Conservation (phyloP, 768 basidiomycete genomes). For the Suillus luteus region DNA sequence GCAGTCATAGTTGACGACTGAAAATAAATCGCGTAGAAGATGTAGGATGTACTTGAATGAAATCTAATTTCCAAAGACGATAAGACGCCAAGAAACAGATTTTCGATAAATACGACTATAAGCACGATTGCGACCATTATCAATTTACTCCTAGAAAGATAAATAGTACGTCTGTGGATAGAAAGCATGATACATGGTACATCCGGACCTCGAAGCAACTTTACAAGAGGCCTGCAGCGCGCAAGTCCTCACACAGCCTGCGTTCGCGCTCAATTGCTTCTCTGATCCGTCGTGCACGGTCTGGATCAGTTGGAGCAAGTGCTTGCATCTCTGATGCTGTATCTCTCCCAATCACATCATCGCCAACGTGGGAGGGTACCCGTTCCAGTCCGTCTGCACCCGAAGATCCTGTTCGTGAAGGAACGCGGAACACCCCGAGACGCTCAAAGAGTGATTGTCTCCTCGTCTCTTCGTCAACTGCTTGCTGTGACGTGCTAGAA, state of each 20-base stretch:
- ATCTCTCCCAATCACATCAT: slow-evolving; percentile 17
- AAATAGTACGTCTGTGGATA: slow-evolving; percentile 3
- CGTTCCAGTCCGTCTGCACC: slow-evolving; percentile 16
- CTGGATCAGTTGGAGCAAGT: slow-evolving; percentile 40
- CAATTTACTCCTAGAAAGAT: slow-evolving; percentile 5
- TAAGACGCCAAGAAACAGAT: slow-evolving; percentile 2
- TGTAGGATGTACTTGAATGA: slow-evolving; percentile 11
- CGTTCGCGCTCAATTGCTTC: slow-evolving; percentile 55
- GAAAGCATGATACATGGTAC: neutral
- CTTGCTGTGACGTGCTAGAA: slow-evolving; percentile 21
- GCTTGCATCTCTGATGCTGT: neutral
- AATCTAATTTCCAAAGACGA: slow-evolving; percentile 8
- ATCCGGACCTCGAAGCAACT: neutral
- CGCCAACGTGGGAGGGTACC: slow-evolving; percentile 31
- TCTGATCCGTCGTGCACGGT: slow-evolving; percentile 43
- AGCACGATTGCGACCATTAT: neutral
- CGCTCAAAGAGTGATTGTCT: slow-evolving; percentile 34
- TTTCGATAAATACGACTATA: slow-evolving; percentile 6
- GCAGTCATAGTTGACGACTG: slow-evolving; percentile 30
- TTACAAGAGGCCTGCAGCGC: slow-evolving; percentile 65
- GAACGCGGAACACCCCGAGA: slow-evolving; percentile 24
- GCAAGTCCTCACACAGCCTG: slow-evolving; percentile 58
- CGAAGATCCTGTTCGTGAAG: slow-evolving; percentile 9
- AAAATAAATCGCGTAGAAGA: slow-evolving; percentile 9
- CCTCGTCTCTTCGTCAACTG: slow-evolving; percentile 24